phyloP scores from a whole-genome alignment of 768 basidiomycete species.

The Mycena belliarum region DNA sequence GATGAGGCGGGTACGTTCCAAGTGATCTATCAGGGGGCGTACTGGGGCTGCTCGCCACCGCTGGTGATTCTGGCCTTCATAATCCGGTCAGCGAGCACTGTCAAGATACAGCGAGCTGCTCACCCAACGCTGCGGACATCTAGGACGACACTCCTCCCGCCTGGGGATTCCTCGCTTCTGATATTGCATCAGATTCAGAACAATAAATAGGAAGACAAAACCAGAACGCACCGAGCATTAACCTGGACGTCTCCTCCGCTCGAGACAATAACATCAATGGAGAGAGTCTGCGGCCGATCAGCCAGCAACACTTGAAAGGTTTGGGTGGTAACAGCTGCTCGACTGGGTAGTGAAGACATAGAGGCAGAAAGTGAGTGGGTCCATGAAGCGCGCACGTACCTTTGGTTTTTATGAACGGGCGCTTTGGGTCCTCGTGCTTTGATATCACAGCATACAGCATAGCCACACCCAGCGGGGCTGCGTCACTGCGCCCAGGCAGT shows the following conservation, averaged over 20 bases:
- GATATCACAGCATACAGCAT: slow-evolving; percentile 1
- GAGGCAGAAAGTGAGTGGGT: background rate
- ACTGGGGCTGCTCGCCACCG: no score
- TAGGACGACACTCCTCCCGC: background rate
- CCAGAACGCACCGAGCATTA: background rate
- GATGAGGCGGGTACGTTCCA: no score
- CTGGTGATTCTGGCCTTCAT: background rate
- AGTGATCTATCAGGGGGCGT: no score
- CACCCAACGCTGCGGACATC: background rate
- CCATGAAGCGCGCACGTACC: background rate
- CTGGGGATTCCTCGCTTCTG: background rate
- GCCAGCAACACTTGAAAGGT: background rate
- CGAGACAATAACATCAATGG: slow-evolving; percentile 1
- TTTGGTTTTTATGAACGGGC: background rate
- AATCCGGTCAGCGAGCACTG: background rate
- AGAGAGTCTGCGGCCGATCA: background rate
- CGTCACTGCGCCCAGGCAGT: no score
- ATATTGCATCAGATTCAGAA: background rate
- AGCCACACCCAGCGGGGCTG: no score
- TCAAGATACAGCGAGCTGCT: no score
- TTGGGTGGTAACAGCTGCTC: no score
- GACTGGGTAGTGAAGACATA: background rate
- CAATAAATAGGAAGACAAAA: background rate
- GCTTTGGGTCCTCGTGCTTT: slow-evolving; percentile 16
- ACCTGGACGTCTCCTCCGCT: background rate